A percentile compares a stretch with the other conserved stretches of the same genome.
These are phyloP conservation scores for Hypsizygus marmoreus DNA, from an alignment of 768 basidiomycete species.

Conservation along the genomic window DNA sequence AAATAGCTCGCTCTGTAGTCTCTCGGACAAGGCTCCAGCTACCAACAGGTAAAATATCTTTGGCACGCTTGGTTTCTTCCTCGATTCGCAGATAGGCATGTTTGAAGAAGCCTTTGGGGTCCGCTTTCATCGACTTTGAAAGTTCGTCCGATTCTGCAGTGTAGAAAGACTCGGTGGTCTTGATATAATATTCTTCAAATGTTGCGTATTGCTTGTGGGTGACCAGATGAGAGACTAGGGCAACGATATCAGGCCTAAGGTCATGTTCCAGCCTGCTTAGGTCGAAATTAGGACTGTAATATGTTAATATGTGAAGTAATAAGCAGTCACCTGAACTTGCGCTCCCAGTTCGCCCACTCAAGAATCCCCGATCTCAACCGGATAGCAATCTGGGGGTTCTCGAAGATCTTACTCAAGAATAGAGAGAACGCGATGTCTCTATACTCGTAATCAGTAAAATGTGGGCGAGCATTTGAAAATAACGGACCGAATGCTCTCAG, in stretches of 20 bases:
- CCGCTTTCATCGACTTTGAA: conserved; percentile 36
- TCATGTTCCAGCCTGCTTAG: conserved; percentile 35
- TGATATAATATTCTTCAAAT: conserved; percentile 60
- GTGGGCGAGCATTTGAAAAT: too few relatives aligned
- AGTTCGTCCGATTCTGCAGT: conserved; percentile 45
- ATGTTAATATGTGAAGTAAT: neutral
- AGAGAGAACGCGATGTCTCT: conserved; percentile 61
- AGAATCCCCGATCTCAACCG: conserved; percentile 46
- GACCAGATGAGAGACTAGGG: conserved; percentile 59
- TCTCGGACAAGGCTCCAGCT: conserved; percentile 55
- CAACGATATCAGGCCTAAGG: conserved; percentile 42
- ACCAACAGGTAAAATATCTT: conserved; percentile 48
- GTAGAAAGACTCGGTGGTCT: conserved; percentile 56
- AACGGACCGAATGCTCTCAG: conserved; percentile 48
- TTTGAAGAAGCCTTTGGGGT: conserved; percentile 56
- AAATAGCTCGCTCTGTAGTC: conserved; percentile 53
- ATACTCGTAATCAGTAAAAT: neutral
- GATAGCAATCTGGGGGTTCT: conserved; percentile 42
- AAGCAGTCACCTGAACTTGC: conserved; percentile 40
- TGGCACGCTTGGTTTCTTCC: conserved; percentile 60
- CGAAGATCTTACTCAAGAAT: conserved; percentile 55
- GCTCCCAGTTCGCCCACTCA: conserved; percentile 58
- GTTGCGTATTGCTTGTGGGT: conserved; percentile 58
- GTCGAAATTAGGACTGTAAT: neutral
- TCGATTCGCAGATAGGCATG: conserved; percentile 45